phyloP scores from a whole-genome alignment of 2,329 filamentous ascomycete species.

The Colletotrichum theobromicola region DNA sequence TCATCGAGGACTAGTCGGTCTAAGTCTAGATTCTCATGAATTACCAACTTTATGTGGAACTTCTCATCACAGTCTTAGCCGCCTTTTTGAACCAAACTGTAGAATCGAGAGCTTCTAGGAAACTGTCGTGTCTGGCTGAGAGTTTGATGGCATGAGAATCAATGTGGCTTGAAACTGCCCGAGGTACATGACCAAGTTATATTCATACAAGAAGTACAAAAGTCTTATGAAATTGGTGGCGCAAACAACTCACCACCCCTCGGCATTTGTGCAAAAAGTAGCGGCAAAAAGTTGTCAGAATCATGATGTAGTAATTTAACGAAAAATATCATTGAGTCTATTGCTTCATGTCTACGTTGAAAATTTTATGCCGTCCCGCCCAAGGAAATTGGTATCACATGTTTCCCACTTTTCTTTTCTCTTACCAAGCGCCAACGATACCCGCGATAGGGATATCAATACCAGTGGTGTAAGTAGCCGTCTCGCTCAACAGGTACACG shows the following conservation, averaged over 20 bases:
- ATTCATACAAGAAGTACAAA: accelerated
- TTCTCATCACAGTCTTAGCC: not conserved
- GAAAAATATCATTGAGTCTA: not conserved
- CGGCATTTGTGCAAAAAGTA: not conserved
- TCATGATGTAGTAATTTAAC: not conserved
- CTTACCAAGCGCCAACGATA: slow-evolving; percentile 30
- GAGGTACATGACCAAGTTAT: accelerated
- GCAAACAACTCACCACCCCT: not conserved
- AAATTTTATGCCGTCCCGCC: not conserved
- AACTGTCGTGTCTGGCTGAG: accelerated
- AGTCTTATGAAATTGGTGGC: not conserved
- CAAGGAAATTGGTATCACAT: not conserved
- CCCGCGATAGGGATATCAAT: slow-evolving; percentile 53
- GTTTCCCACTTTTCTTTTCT: not conserved
- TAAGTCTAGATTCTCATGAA: no score
- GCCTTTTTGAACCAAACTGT: accelerated
- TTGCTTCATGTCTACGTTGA: not conserved
- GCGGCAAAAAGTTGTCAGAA: accelerated
- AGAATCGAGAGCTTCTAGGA: not conserved
- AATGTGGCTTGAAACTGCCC: not conserved
- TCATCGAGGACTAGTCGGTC: no score
- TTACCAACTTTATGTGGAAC: not conserved
- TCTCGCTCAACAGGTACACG: slow-evolving; percentile 59
- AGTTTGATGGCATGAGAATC: not conserved
- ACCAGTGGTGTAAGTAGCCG: slow-evolving; percentile 52